Evolutionary conservation across 106 monocot genomes (phyloP).

Genomic region (Dendrobium nobile): DNA sequence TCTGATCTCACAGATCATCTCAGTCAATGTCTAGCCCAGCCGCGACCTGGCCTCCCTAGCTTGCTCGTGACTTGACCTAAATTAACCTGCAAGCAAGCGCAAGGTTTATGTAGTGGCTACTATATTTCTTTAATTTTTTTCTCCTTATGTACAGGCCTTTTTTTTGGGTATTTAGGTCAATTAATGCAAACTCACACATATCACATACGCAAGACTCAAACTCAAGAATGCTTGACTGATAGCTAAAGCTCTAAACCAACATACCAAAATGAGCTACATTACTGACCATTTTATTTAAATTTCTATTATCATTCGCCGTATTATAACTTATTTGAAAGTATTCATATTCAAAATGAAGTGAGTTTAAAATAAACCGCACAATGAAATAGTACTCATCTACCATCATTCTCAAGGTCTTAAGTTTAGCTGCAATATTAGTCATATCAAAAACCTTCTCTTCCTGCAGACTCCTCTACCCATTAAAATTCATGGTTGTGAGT

Average conservation of each 20-base stretch:
- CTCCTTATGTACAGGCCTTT: not conserved
- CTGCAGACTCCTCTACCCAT: slow-evolving; percentile 7
- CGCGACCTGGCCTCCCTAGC: too few species aligned
- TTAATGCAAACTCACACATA: too few species aligned
- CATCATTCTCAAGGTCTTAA: slow-evolving; percentile 1
- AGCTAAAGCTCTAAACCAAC: too few species aligned
- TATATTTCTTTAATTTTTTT: slow-evolving; percentile 8
- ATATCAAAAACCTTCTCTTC: slow-evolving; percentile 14
- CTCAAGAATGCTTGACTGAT: too few species aligned
- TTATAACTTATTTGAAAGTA: slow-evolving; percentile 13
- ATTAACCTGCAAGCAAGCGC: not conserved
- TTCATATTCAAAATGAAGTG: slow-evolving; percentile 9
- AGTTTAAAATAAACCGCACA: slow-evolving; percentile 6
- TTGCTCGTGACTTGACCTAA: too few species aligned
- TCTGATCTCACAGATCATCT: too few species aligned
- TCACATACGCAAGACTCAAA: too few species aligned
- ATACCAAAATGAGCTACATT: not conserved
- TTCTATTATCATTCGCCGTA: slow-evolving; percentile 11
- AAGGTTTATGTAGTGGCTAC: not conserved
- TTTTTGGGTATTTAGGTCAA: too few species aligned
- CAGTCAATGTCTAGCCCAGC: too few species aligned
- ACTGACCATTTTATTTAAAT: slow-evolving; percentile 1
- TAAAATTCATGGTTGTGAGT: slow-evolving; percentile 15
- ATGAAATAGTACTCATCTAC: slow-evolving; percentile 5
- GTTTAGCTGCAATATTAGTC: slow-evolving; percentile 13